These are phyloP conservation scores for Calonectria hongkongensis DNA, from an alignment of 2,329 filamentous ascomycete genomes.

Conservation along the genomic window DNA sequence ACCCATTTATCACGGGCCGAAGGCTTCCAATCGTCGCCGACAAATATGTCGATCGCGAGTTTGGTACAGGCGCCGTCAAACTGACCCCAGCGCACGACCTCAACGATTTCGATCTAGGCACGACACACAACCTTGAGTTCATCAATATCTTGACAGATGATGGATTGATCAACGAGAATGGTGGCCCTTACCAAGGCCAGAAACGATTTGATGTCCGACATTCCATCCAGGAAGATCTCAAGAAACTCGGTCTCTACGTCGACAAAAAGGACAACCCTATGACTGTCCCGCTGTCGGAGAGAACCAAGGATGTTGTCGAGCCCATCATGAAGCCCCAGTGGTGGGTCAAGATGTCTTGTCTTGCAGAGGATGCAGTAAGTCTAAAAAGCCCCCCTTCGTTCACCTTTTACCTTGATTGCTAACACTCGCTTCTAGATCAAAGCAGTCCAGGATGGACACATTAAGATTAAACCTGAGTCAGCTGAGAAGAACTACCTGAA, in stretches of 20 bases:
- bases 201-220: constrained; percentile 96
- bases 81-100: constrained; percentile 96
- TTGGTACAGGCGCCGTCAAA: constrained; percentile 98
- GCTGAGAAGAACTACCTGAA: constrained; percentile 90
- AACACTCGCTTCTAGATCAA: constrained; percentile 59
- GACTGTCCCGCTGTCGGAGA: constrained; percentile 92
- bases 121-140: constrained; percentile 88
- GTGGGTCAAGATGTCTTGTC: constrained; percentile 95
- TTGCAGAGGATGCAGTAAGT: constrained; percentile 84
- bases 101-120: constrained; percentile 93
- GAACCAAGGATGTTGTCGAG: constrained; percentile 96
- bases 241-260: constrained; percentile 89
- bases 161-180: constrained; percentile 90
- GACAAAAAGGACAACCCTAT: constrained; percentile 97
- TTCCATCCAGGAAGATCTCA: constrained; percentile 87
- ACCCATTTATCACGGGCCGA: constrained; percentile 88
- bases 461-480: constrained; percentile 89
- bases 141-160: constrained; percentile 97
- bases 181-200: constrained; percentile 87
- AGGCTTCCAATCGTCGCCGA: constrained; percentile 91
- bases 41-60: constrained; percentile 91
- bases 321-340: constrained; percentile 97
- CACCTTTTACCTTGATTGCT: not conserved
- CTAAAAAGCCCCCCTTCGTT: not conserved
- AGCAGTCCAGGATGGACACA: constrained; percentile 86